phyloP scores from a whole-genome alignment of 2,329 filamentous ascomycete species.

The Cercospora sp. region DNA sequence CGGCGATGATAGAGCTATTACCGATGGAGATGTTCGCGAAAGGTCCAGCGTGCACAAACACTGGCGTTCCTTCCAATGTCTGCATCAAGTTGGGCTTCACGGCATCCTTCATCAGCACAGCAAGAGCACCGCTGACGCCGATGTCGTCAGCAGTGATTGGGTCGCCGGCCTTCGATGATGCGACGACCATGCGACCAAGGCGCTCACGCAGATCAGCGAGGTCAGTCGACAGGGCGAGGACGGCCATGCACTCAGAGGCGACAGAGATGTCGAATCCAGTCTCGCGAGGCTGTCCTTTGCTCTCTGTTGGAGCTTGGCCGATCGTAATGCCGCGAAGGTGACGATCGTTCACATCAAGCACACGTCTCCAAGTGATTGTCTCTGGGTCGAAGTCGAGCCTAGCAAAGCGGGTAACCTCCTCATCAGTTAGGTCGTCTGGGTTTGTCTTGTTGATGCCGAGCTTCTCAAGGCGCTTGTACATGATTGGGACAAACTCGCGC shows the following conservation, averaged over 20 bases:
- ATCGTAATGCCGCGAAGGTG: slow-evolving; percentile 88
- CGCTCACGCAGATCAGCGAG: slow-evolving; percentile 88
- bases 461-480: slow-evolving; percentile 93
- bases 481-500: slow-evolving; percentile 80
- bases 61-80: slow-evolving; percentile 92
- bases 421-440: slow-evolving; percentile 83
- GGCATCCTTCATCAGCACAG: slow-evolving; percentile 94
- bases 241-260: slow-evolving; percentile 97
- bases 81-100: slow-evolving; percentile 99
- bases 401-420: slow-evolving; percentile 87
- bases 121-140: slow-evolving; percentile 85
- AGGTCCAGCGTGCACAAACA: slow-evolving; percentile 94
- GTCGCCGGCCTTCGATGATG: slow-evolving; percentile 79
- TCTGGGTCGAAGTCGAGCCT: slow-evolving; percentile 93
- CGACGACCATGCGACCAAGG: slow-evolving; percentile 93
- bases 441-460: slow-evolving; percentile 94
- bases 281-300: slow-evolving; percentile 77
- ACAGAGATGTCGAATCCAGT: slow-evolving; percentile 98
- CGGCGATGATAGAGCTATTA: slow-evolving; percentile 90
- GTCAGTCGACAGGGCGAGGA: slow-evolving; percentile 87
- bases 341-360: slow-evolving; percentile 95
- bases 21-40: slow-evolving; percentile 99
- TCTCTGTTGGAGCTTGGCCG: slow-evolving; percentile 81
- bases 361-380: slow-evolving; percentile 95
- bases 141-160: slow-evolving; percentile 96